Base-by-base conservation (phyloP, 805 yeast genomes). In the Lachancea fermentati region DNA sequence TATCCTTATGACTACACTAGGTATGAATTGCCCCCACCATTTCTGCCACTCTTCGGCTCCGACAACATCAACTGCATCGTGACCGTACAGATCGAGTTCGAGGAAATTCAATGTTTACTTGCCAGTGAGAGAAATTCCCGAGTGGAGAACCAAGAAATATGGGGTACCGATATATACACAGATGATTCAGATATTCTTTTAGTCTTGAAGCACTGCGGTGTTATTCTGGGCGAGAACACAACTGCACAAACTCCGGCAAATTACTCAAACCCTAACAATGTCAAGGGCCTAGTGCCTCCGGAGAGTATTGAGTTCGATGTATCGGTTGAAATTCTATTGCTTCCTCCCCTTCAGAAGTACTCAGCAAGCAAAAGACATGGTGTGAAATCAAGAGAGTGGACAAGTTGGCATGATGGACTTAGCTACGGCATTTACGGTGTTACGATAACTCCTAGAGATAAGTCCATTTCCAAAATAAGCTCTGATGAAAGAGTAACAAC, bases 121-220 rank as follows among this genome's bases (percentile, higher is more conserved):
- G 63, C 49, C 56, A 74, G 34, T 42, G 49, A n/a, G 52, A 62
- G 5, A 63, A 68, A 31, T 37, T 68, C 65, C 22, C 68, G 76
- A 37, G 68, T 65, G 11, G 54, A 50, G 26, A 75, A 81, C 22
- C 65, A 78, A 37, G 72, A 74, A 34, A 47, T 88, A 2, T 91
- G 97, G 97, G 98, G 98, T 2, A 75, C 89, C 2, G 95, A 89
- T 32, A 69, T 93, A 1, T 93, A 91, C 61, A 85, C 97, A 0
- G 97, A 93, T 61, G 98, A 91, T 60, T 83, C 95, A 1, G 96
- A 91, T 59, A 66, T 89, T 2, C 70, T 91, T 28, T 70, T 85
- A 4, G 82, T 80, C 0, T 64, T 91, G 37, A 73, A 77, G 46
- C 97, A 93, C 52, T 66, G 79, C 45, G 96, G 96, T 0, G 63